These are phyloP conservation scores for Coemansia sp. DNA, from an alignment of 192 early-diverging fungal species.

Conservation along the genomic window DNA sequence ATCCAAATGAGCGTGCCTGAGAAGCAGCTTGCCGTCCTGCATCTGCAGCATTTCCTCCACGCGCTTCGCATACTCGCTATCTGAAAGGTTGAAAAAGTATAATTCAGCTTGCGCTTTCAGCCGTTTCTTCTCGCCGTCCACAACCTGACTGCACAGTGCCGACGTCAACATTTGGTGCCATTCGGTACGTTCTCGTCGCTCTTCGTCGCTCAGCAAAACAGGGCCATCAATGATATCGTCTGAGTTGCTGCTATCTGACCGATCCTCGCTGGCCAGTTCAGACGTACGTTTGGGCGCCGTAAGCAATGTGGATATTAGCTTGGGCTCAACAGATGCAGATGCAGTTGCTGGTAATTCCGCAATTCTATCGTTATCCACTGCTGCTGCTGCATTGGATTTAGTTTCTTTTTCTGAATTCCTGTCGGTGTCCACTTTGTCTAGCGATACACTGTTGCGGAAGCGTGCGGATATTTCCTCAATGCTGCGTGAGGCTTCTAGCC, in stretches of 20 bases:
- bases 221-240: background rate
- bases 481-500: no score
- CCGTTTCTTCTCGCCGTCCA: conserved; percentile 77
- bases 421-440: conserved; percentile 14
- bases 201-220: conserved; percentile 37
- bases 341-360: no score
- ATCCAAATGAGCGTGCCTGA: conserved; percentile 50
- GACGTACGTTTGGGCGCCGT: background rate
- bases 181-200: conserved; percentile 67
- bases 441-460: conserved; percentile 32
- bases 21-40: conserved; percentile 49
- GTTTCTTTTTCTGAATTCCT: background rate
- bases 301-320: no score
- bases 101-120: conserved; percentile 45
- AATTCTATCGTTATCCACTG: background rate
- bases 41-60: conserved; percentile 27
- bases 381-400: background rate
- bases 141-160: conserved; percentile 77
- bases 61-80: conserved; percentile 25
- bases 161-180: conserved; percentile 86
- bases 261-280: background rate
- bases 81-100: conserved; percentile 23
- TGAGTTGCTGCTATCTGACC: background rate
- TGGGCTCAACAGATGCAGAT: no score
- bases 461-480: background rate